These are phyloP conservation scores for Hortaea werneckii DNA, from an alignment of 2,329 filamentous ascomycete species.

Conservation along the genomic window DNA sequence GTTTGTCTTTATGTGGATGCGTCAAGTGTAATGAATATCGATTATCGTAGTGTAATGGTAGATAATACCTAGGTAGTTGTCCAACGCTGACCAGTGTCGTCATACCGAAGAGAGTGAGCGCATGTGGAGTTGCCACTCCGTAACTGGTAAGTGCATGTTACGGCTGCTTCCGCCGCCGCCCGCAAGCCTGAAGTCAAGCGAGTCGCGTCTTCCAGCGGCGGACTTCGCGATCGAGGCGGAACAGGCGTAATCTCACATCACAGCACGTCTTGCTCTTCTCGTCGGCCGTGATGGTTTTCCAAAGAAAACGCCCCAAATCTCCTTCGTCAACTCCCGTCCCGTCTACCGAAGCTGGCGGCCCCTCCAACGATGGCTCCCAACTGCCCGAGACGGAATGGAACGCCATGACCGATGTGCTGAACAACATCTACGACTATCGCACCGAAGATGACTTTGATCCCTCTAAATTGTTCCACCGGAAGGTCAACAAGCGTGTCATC, in stretches of 20 bases:
- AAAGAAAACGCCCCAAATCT: slow-evolving; percentile 17
- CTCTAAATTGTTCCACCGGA: slow-evolving; percentile 78
- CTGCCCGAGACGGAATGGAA: slow-evolving; percentile 50
- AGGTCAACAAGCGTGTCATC: slow-evolving; percentile 79
- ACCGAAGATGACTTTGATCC: slow-evolving; percentile 69
- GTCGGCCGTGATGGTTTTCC: slow-evolving; percentile 7
- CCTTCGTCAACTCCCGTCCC: slow-evolving; percentile 32
- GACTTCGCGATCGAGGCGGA: background rate
- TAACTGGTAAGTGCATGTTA: slow-evolving; percentile 41
- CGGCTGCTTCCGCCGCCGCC: slow-evolving; percentile 65
- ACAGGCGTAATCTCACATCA: background rate
- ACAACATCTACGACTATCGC: slow-evolving; percentile 61
- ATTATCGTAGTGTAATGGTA: background rate
- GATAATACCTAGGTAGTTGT: too few species aligned
- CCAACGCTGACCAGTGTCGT: background rate
- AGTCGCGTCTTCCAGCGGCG: background rate
- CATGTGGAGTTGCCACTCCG: background rate
- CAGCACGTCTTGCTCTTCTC: background rate
- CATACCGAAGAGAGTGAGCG: too few species aligned
- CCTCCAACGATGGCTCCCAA: slow-evolving; percentile 30
- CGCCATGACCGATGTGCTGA: slow-evolving; percentile 58
- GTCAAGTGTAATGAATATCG: background rate
- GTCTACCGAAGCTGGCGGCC: slow-evolving; percentile 34
- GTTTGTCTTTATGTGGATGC: background rate
- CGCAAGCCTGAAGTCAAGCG: slow-evolving; percentile 43